Conservation (phyloP, 495 filamentous ascomycete genomes). For the Talaromyces liani region DNA sequence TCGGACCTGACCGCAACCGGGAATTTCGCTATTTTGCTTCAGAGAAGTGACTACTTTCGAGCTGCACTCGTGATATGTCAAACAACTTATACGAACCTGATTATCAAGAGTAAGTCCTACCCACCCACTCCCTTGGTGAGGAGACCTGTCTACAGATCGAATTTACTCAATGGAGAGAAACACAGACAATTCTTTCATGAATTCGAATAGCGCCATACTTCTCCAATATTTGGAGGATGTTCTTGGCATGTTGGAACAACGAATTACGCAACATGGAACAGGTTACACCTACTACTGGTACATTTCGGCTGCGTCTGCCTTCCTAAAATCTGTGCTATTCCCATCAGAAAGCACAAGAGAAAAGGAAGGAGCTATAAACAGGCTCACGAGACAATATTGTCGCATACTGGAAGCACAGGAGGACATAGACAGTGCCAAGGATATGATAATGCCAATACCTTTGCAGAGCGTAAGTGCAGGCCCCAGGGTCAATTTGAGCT, state of each 20-base stretch:
- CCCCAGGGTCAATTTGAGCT: neutral
- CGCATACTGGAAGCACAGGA: constrained; percentile 16
- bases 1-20: constrained; percentile 7
- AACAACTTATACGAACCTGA: constrained; percentile 11
- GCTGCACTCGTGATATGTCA: constrained; percentile 18
- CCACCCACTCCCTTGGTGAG: neutral
- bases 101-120: constrained; percentile 10
- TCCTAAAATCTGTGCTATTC: constrained; percentile 9
- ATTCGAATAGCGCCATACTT: constrained; percentile 8
- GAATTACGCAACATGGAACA: constrained; percentile 20
- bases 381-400: constrained; percentile 17
- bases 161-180: neutral
- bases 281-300: constrained; percentile 26
- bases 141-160: neutral
- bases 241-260: constrained; percentile 21
- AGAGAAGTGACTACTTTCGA: constrained; percentile 18
- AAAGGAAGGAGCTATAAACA: constrained; percentile 16
- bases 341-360: constrained; percentile 2
- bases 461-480: neutral
- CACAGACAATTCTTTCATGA: constrained; percentile 12
- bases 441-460: neutral
- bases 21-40: constrained; percentile 11
- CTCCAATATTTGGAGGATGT: constrained; percentile 18
- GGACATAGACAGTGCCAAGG: constrained; percentile 13
- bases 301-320: constrained; percentile 19